Evolutionary conservation across 192 early-diverging fungal genomes (phyloP), one percentile per base, ranked within the genome.

Genomic region (Coemansia sp.): DNA sequence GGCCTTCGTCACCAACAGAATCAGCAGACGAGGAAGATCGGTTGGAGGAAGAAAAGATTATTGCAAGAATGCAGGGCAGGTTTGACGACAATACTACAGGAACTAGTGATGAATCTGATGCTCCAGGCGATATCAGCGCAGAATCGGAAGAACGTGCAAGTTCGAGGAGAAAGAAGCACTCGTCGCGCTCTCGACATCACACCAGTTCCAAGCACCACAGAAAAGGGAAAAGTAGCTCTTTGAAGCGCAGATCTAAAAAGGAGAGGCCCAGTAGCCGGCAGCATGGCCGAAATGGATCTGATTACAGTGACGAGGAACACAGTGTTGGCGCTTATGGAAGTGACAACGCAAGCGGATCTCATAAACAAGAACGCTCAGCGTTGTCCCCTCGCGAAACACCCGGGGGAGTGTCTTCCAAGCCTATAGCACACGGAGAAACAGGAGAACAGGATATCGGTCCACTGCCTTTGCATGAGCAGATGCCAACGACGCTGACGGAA

Each of bases 1-100:
- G 87, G 87, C 73, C 84, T 9, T 60, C 83, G 19, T 85, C 87
- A 1, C 87, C 85, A 11, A 82, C 87, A 0, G 76, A 67, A 22
- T 84, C 82, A 0, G 84, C 74, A 46, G 86, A 86, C 24, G 82
- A 86, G 17, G 53, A 68, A 0, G 81, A 86, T 50, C 62, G 58
- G 8, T 22, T 42, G 1, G 71, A 61, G 9, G 80, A 83, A 19
- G 75, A 73, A 7, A 59, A 52, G 3, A 51, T 83, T 42, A 62
- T 83, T 36, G 66, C 68, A 0, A 51, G 71, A 50, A 39, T 74
- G 22, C 64, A 74, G 27, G 66, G 53, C 51, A 69, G 57, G n/a
- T 39, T 74, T 3, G 66, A 74, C 31, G 36, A 62, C 7, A 53
- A 39, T 53, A 57, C 67, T 46, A 29, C 54, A 70, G 36, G 70